These are phyloP conservation scores for Conoideocrella luteorostrata DNA, from an alignment of 2,329 filamentous ascomycete species.

Conservation along the genomic window DNA sequence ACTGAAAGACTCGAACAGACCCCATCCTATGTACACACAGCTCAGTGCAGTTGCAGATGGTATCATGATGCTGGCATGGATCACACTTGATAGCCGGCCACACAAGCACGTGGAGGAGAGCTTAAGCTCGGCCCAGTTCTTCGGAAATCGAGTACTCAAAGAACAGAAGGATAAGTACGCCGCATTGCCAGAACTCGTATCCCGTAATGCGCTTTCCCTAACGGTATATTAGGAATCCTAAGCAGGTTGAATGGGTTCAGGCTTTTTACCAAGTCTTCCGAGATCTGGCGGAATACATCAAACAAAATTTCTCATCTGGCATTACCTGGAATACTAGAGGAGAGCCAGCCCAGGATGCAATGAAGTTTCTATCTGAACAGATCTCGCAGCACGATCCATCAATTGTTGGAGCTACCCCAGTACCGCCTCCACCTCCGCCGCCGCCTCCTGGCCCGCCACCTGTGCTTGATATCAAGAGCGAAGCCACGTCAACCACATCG, in stretches of 20 bases:
- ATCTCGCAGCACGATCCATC: constrained; percentile 36
- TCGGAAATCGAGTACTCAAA: constrained; percentile 88
- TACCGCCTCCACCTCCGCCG: constrained; percentile 55
- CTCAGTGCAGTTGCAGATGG: constrained; percentile 84
- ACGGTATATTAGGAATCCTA: constrained; percentile 54
- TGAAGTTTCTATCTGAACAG: constrained; percentile 45
- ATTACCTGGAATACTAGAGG: constrained; percentile 82
- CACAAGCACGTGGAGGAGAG: constrained; percentile 80
- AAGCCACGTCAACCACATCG: constrained; percentile 28
- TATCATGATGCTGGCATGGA: constrained; percentile 85
- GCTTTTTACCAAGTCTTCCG: constrained; percentile 90
- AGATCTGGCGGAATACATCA: constrained; percentile 75
- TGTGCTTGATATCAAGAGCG: constrained; percentile 52
- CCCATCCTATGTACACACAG: constrained; percentile 69
- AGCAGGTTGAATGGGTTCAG: constrained; percentile 82
- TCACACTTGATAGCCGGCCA: constrained; percentile 76
- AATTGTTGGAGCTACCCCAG: constrained; percentile 45
- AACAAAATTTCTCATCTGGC: constrained; percentile 72
- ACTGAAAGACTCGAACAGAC: constrained; percentile 75
- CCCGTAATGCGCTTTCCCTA: background rate
- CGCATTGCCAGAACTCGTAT: background rate
- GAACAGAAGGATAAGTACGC: constrained; percentile 68
- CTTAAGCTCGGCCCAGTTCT: constrained; percentile 81
- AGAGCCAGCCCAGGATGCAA: constrained; percentile 62
- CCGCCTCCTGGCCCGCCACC: constrained; percentile 67